Evolutionary conservation across 139 green algal genomes (phyloP).

Genomic region (Zygnema circumcarinatum): DNA sequence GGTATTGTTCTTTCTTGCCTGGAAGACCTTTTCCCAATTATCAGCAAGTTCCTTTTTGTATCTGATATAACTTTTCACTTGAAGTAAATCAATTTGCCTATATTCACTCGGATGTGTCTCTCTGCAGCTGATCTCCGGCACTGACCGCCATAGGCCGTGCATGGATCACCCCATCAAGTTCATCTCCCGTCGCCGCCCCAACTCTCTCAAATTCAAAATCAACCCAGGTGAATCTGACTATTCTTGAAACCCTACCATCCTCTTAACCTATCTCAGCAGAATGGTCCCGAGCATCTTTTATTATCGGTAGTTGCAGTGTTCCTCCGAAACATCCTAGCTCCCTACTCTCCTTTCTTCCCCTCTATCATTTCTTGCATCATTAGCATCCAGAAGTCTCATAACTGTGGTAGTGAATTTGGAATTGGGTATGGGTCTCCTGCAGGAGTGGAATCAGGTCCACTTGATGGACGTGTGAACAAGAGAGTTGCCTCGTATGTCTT

Average conservation of each 20-base stretch:
- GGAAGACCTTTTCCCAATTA: no score
- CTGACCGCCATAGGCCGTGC: conserved; percentile 60
- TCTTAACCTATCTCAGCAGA: not conserved
- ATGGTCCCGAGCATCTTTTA: not conserved
- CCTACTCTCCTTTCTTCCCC: no score
- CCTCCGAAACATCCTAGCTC: not conserved
- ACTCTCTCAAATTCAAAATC: conserved; percentile 61
- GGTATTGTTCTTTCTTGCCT: conserved; percentile 31
- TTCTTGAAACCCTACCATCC: not conserved
- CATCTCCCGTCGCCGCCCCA: conserved; percentile 52
- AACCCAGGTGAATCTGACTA: conserved; percentile 36
- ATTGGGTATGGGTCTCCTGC: no score
- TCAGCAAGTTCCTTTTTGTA: no score
- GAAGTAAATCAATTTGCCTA: no score
- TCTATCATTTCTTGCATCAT: no score
- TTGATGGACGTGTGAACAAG: conserved; percentile 54
- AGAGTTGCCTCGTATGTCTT: conserved; percentile 62
- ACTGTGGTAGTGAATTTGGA: no score
- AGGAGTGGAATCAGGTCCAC: conserved; percentile 25
- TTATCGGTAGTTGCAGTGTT: not conserved
- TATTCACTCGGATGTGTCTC: no score
- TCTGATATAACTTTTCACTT: no score
- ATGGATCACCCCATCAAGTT: conserved; percentile 68
- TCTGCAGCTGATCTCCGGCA: conserved; percentile 56
- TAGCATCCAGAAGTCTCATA: no score